phyloP scores from a whole-genome alignment of 441 rosid species.

The Macaranga tanarius region DNA sequence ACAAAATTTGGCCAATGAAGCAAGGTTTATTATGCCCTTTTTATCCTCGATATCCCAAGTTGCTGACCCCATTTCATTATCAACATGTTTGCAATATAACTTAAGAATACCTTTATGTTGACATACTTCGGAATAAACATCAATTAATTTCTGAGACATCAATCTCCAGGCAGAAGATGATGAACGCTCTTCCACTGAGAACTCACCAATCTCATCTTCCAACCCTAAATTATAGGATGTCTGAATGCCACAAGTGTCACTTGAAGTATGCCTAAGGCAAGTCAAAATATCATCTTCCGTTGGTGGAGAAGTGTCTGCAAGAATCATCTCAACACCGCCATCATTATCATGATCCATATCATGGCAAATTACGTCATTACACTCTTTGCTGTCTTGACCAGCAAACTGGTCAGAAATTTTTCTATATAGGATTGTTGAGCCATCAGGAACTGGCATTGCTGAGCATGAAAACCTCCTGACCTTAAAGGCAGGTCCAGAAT shows the following conservation, averaged over 20 bases:
- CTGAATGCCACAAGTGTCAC: slow-evolving; percentile 30
- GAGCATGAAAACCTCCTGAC: slow-evolving; percentile 86
- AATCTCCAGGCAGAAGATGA: slow-evolving; percentile 73
- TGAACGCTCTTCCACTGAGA: slow-evolving; percentile 75
- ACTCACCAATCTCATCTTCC: slow-evolving; percentile 69
- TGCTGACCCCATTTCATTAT: slow-evolving; percentile 38
- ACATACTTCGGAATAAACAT: slow-evolving; percentile 50
- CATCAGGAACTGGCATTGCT: slow-evolving; percentile 53
- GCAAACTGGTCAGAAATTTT: slow-evolving; percentile 35
- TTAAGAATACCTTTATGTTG: slow-evolving; percentile 45
- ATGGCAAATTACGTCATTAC: slow-evolving; percentile 26
- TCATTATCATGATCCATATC: slow-evolving; percentile 46
- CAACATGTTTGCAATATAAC: slow-evolving; percentile 68
- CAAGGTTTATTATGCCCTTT: slow-evolving; percentile 32
- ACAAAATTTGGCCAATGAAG: slow-evolving; percentile 62
- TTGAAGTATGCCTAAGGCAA: slow-evolving; percentile 46
- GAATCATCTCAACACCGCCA: slow-evolving; percentile 55
- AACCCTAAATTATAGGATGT: slow-evolving; percentile 29
- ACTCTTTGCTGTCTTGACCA: slow-evolving; percentile 38
- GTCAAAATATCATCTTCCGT: slow-evolving; percentile 58
- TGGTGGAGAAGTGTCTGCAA: slow-evolving; percentile 68
- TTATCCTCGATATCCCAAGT: slow-evolving; percentile 45
- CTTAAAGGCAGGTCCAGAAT: slow-evolving; percentile 87
- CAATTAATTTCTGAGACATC: slow-evolving; percentile 60
- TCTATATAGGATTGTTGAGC: slow-evolving; percentile 57